These are phyloP conservation scores for Stellera chamaejasme DNA, from an alignment of 345 rosid genomes.

Conservation along the genomic window DNA sequence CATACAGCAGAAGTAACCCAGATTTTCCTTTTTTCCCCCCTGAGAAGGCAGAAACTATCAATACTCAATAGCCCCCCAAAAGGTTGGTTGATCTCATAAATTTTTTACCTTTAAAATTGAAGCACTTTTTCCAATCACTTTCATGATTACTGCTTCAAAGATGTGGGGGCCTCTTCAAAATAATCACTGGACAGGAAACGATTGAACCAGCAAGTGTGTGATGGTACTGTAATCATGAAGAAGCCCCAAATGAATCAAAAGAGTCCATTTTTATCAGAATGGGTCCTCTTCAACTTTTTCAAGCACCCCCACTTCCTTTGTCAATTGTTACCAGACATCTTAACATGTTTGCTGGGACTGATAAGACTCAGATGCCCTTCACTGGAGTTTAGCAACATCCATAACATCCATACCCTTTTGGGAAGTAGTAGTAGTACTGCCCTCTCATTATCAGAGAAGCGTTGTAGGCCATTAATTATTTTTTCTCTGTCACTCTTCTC, in stretches of 20 bases:
- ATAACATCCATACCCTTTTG: too few relatives aligned
- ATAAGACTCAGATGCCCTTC: constrained; percentile 20
- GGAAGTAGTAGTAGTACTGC: too few relatives aligned
- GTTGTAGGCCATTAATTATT: too few relatives aligned
- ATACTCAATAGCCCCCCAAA: too few relatives aligned
- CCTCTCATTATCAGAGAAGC: too few relatives aligned
- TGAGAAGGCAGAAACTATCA: constrained; percentile 21
- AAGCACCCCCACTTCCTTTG: constrained; percentile 16
- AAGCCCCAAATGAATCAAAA: constrained; percentile 15
- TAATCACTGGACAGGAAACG: too few relatives aligned
- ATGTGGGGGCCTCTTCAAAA: constrained; percentile 18
- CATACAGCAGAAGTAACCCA: constrained; percentile 2
- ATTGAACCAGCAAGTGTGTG: too few relatives aligned
- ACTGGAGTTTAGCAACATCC: too few relatives aligned
- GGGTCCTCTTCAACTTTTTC: constrained; percentile 21
- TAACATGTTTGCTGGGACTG: constrained; percentile 27
- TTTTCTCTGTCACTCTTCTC: too few relatives aligned
- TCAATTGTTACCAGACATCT: constrained; percentile 20
- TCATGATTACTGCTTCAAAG: constrained; percentile 3
- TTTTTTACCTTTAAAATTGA: constrained; percentile 18
- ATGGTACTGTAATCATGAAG: constrained; percentile 10
- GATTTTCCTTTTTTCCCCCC: constrained; percentile 6
- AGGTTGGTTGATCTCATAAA: neutral
- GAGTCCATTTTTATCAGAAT: constrained; percentile 10
- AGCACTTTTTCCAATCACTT: constrained; percentile 13